These are phyloP conservation scores for Xylariaceae sp. DNA, from an alignment of 2,329 filamentous ascomycete genomes.

Conservation along the genomic window DNA sequence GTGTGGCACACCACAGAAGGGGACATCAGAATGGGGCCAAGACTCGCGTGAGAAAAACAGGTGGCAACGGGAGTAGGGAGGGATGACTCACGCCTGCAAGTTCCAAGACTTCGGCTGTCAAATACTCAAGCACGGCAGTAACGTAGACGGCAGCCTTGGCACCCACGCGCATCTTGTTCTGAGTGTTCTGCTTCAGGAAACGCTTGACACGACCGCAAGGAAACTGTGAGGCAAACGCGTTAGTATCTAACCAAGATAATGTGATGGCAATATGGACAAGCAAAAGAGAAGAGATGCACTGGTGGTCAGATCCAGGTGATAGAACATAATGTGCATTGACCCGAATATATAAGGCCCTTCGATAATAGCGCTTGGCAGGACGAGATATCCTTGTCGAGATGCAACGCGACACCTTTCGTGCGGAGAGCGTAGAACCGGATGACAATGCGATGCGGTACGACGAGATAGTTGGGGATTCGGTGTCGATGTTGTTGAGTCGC, in stretches of 20 bases:
- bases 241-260: constrained; percentile 20
- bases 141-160: constrained; percentile 99
- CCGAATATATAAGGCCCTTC: background rate
- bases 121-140: constrained; percentile 95
- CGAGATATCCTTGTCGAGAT: background rate
- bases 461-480: background rate
- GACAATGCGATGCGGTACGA: background rate
- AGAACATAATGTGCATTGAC: background rate
- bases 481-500: background rate
- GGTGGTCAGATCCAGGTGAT: background rate
- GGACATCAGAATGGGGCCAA: background rate
- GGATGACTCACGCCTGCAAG: constrained; percentile 77
- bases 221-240: constrained; percentile 67
- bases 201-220: constrained; percentile 99
- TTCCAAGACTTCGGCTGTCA: constrained; percentile 97
- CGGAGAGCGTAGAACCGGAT: background rate
- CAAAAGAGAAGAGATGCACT: constrained; percentile 2
- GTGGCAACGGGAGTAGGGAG: constrained; percentile 14
- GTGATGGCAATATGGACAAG: background rate
- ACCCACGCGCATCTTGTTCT: constrained; percentile 99
- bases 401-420: background rate
- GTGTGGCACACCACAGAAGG: background rate
- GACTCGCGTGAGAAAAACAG: background rate
- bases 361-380: background rate
- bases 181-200: constrained; percentile 98